These are phyloP conservation scores for Linum usitatissimum DNA, from an alignment of 345 rosid species.

Conservation along the genomic window DNA sequence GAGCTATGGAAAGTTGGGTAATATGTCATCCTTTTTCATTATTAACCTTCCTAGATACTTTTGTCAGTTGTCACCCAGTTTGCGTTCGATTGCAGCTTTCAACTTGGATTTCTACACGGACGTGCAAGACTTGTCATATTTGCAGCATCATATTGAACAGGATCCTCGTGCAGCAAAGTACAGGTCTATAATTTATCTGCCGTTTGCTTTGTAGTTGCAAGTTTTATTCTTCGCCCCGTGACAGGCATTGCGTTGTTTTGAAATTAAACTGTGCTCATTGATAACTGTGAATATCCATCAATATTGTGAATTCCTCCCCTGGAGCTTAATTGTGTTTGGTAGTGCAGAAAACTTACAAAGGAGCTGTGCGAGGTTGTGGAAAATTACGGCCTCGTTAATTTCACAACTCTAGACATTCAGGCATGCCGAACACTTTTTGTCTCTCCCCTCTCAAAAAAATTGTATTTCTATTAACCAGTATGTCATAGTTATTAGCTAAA, in stretches of 20 bases:
- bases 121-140: slow-evolving; percentile 77
- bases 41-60: background rate
- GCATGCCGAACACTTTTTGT: slow-evolving; percentile 18
- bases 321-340: background rate
- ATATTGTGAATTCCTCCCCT: background rate
- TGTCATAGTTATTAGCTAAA: slow-evolving; percentile 3
- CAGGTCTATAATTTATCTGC: slow-evolving; percentile 34
- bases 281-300: background rate
- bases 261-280: too few species aligned
- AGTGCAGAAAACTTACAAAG: slow-evolving; percentile 67
- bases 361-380: slow-evolving; percentile 68
- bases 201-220: background rate
- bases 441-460: background rate
- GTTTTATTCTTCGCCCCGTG: too few species aligned
- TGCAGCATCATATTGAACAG: slow-evolving; percentile 49
- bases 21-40: background rate
- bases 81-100: slow-evolving; percentile 44
- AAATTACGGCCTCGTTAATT: slow-evolving; percentile 55
- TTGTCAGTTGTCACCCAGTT: background rate
- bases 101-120: slow-evolving; percentile 78
- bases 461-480: background rate
- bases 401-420: slow-evolving; percentile 86
- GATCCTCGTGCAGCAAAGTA: slow-evolving; percentile 84
- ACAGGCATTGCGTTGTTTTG: too few species aligned
- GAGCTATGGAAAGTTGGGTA: slow-evolving; percentile 85